Conservation (phyloP, 2,329 filamentous ascomycete species). For the Allantophomopsis cytisporea region DNA sequence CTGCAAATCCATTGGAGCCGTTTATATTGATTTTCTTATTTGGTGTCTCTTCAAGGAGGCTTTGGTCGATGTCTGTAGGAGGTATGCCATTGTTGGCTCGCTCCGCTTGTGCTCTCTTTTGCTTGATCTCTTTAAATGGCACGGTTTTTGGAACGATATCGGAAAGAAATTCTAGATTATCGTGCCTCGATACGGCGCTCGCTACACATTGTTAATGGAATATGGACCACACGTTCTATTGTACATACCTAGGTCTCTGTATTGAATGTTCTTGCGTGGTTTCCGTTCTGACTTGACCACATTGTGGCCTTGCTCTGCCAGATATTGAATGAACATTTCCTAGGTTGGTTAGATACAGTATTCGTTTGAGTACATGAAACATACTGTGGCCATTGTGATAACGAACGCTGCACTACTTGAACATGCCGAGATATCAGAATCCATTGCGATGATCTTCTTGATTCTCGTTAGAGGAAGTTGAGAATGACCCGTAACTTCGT, state of each 20-base stretch:
- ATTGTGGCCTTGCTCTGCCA: conserved; percentile 73
- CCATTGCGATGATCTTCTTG: conserved; percentile 86
- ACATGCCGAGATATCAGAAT: conserved; percentile 74
- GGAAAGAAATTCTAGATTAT: conserved; percentile 88
- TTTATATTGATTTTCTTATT: conserved; percentile 7
- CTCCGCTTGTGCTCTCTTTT: conserved; percentile 39
- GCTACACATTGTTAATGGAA: conserved; percentile 32
- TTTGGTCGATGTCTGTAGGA: conserved; percentile 17
- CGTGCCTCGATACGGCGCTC: conserved; percentile 72
- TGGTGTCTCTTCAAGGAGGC: conserved; percentile 1
- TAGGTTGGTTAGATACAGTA: conserved; percentile 17
- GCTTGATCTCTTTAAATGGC: conserved; percentile 68
- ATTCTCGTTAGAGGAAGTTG: conserved; percentile 68
- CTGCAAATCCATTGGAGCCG: conserved; percentile 6
- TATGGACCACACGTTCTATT: conserved; percentile 2
- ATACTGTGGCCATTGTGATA: conserved; percentile 77
- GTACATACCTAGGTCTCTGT: conserved; percentile 71
- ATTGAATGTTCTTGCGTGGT: conserved; percentile 86
- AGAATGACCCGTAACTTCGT: conserved; percentile 74
- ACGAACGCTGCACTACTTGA: conserved; percentile 92
- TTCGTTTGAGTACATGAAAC: conserved; percentile 10
- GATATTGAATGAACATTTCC: conserved; percentile 93
- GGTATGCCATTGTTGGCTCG: conserved; percentile 18
- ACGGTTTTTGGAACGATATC: conserved; percentile 84
- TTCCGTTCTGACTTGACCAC: conserved; percentile 87